Percentiles rank a stretch among this genome's conserved stretches.
These are phyloP conservation scores for Candida ficus DNA, from an alignment of 805 yeast genomes.

Conservation along the genomic window DNA sequence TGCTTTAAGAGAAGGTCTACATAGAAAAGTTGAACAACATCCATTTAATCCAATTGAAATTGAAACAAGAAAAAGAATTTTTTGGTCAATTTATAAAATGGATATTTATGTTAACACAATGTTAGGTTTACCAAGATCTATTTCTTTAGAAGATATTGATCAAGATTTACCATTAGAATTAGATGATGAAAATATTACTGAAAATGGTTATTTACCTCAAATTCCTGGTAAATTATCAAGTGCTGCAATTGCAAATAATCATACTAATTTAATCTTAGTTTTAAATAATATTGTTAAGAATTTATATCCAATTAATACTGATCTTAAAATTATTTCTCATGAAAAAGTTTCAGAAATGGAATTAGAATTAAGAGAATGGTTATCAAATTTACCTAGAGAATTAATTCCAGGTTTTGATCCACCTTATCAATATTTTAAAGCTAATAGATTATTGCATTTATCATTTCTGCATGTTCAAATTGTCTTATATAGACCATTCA, in stretches of 20 bases:
- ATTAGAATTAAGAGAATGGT: constrained; percentile 65
- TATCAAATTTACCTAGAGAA: constrained; percentile 62
- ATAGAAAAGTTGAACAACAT: constrained; percentile 51
- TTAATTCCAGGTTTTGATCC: constrained; percentile 70
- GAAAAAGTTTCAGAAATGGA: constrained; percentile 57
- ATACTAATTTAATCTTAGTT: constrained; percentile 67
- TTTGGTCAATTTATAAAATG: constrained; percentile 88
- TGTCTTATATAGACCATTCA: constrained; percentile 81
- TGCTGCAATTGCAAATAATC: constrained; percentile 79
- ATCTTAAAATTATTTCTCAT: constrained; percentile 22
- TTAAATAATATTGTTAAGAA: constrained; percentile 63
- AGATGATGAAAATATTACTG: constrained; percentile 82
- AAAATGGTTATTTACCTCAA: constrained; percentile 46
- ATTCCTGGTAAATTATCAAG: constrained; percentile 56
- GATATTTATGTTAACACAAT: constrained; percentile 86
- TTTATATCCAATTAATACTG: constrained; percentile 60
- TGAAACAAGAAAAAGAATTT: constrained; percentile 78
- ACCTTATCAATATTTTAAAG: constrained; percentile 56
- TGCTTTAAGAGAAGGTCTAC: constrained; percentile 78
- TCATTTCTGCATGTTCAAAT: constrained; percentile 75
- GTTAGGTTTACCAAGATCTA: constrained; percentile 77
- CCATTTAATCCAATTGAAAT: constrained; percentile 71
- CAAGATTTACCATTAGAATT: constrained; percentile 81
- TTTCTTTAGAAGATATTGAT: constrained; percentile 75
- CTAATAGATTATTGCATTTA: constrained; percentile 67